Evolutionary conservation across 2,329 filamentous ascomycete genomes (phyloP), one percentile per base, ranked within the genome.

Genomic region (Pseudopyrenochaeta lycopersici): DNA sequence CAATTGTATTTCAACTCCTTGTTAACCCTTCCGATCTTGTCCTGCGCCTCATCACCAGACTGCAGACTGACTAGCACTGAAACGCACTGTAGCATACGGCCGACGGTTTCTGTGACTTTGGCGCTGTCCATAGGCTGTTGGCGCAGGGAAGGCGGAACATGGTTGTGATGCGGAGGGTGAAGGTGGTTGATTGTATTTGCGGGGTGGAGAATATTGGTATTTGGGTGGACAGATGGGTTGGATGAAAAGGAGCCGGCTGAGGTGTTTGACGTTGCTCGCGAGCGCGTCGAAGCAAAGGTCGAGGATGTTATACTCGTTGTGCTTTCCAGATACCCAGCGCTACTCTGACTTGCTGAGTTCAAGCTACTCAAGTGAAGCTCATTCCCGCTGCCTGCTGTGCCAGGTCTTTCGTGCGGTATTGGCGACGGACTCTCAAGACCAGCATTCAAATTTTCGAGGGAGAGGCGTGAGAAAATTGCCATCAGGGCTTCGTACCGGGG

Each of bases 1-100:
- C 95, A 99, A 75, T 99, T 99, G 67, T 97, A 87, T 78, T 98
- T 99, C 56, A 99, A 80, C 65, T 95, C 88, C 70, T 91, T 89
- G 52, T 90, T 92, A 58, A 99, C 80, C 68, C 93, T 86, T 57
- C 94, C 90, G 68, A 98, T 90, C 76, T 89, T 91, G 51, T 84
- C 84, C 71, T 94, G 91, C 1, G 86, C 84, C 32, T 89, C 87
- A 60, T 96, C 91, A 9, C 85, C 85, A 1, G 83, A 86, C 68
- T 86, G 89, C 11, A 96, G 85, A 57, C 88, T 88, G 2, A 91
- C 90, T 18, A 99, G 81, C 7, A 99, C 92, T 72, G 90, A 94
- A 76, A 98, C 89, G 75, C 95, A 99, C 79, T 99, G 95, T 59
- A 99, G 81, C 91, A 99, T 96, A 45, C 94, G 84, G 0, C 92